Percentiles rank a stretch among this genome's conserved stretches.
Evolutionary conservation across 2,329 filamentous ascomycete genomes (phyloP).

Genomic region (Calonectria pseudoreteaudii): DNA sequence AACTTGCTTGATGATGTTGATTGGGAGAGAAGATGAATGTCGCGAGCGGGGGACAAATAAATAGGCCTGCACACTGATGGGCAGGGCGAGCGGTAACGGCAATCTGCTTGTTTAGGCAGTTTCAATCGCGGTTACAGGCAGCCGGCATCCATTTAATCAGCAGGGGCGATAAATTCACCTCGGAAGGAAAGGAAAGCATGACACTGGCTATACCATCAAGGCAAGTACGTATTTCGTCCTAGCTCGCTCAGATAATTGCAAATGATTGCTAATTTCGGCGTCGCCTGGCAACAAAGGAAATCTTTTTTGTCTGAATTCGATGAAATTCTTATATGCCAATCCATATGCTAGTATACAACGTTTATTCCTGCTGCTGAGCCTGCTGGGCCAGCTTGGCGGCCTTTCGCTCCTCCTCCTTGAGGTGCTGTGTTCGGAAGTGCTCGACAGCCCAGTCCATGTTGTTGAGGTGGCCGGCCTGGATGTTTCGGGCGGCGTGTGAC

Average conservation of each 20-base stretch:
- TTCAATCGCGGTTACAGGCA: neutral
- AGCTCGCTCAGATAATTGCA: neutral
- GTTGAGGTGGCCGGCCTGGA: slow-evolving; percentile 65
- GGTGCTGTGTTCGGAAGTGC: slow-evolving; percentile 67
- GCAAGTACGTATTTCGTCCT: neutral
- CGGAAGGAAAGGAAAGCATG: neutral
- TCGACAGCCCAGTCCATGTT: slow-evolving; percentile 68
- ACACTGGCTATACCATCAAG: neutral
- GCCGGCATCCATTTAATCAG: too few species aligned
- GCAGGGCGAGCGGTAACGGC: neutral
- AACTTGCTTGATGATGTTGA: neutral
- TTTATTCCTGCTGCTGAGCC: slow-evolving; percentile 52
- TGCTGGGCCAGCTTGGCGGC: slow-evolving; percentile 59
- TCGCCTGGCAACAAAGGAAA: slow-evolving; percentile 13
- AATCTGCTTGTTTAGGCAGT: neutral
- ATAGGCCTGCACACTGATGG: neutral
- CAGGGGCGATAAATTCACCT: neutral
- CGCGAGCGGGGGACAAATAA: neutral
- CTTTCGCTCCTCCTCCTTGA: slow-evolving; percentile 68
- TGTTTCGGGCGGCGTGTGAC: slow-evolving; percentile 63
- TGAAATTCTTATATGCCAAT: slow-evolving; percentile 40
- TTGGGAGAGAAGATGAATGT: neutral
- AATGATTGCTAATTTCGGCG: neutral
- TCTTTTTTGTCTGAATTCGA: slow-evolving; percentile 30
- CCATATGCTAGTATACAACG: slow-evolving; percentile 43